phyloP scores from a whole-genome alignment of 106 monocot genomes.

The Phalaenopsis equestris region DNA sequence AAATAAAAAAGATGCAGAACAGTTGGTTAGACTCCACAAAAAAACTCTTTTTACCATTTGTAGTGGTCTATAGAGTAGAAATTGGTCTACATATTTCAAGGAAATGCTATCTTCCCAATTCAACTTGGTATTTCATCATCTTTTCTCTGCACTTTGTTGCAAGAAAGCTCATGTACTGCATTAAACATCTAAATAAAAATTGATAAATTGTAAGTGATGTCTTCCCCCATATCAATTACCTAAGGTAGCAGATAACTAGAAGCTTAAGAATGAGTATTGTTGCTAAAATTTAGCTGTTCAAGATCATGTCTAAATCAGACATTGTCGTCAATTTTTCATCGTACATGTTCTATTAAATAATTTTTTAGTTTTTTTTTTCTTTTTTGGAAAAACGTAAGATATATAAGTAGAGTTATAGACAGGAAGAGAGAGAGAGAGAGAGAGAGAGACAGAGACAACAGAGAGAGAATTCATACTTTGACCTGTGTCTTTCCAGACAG shows the following conservation, averaged over 20 bases:
- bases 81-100: background rate
- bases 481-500: constrained; percentile 58
- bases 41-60: background rate
- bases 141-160: background rate
- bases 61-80: background rate
- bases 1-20: background rate
- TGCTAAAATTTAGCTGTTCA: background rate
- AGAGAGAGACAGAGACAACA: background rate
- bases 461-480: constrained; percentile 40
- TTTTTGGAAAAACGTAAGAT: background rate
- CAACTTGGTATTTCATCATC: background rate
- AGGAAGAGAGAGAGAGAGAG: background rate
- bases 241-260: background rate
- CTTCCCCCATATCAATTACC: too few species aligned
- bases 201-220: background rate
- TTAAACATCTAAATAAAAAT: background rate
- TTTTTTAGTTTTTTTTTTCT: background rate
- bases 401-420: background rate
- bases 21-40: background rate
- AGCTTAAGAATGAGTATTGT: background rate
- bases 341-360: background rate
- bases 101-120: background rate
- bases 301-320: background rate
- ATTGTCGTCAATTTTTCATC: background rate
- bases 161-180: background rate